Percentiles rank a stretch among this genome's conserved stretches.
phyloP scores from a whole-genome alignment of 1,139 yeast species.

The Debaryomycetaceae sp. region DNA sequence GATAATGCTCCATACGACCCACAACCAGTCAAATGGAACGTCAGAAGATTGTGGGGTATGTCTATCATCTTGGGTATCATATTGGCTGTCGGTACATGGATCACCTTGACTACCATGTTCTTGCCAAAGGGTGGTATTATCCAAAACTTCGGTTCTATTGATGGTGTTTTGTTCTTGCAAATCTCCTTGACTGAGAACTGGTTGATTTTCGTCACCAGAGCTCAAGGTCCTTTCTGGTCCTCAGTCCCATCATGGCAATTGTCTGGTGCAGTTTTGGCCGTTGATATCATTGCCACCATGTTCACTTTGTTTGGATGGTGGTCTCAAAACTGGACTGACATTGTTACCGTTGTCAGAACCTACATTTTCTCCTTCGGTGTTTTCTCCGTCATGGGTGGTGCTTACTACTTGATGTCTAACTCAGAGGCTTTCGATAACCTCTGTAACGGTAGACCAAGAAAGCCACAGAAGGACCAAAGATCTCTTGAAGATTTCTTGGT shows the following conservation, averaged over 20 bases:
- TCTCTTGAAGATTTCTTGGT: conserved; percentile 92
- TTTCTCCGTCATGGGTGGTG: conserved; percentile 95
- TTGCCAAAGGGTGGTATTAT: conserved; percentile 76
- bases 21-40: conserved; percentile 97
- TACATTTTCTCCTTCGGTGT: conserved; percentile 96
- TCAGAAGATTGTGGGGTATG: conserved; percentile 97
- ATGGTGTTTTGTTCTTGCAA: conserved; percentile 89
- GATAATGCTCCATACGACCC: conserved; percentile 98
- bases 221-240: conserved; percentile 95
- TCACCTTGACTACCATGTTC: conserved; percentile 88
- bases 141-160: conserved; percentile 91
- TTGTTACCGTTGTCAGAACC: conserved; percentile 88
- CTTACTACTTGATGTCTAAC: conserved; percentile 87
- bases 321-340: conserved; percentile 97
- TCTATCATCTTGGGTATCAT: conserved; percentile 77
- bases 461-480: conserved; percentile 68
- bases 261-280: conserved; percentile 86
- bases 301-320: conserved; percentile 96
- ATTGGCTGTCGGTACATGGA: conserved; percentile 89
- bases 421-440: conserved; percentile 87
- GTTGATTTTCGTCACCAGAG: conserved; percentile 94
- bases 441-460: conserved; percentile 84
- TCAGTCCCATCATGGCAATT: conserved; percentile 93
- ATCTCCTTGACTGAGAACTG: conserved; percentile 92
- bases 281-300: conserved; percentile 86